Base-by-base conservation (phyloP, 2,329 filamentous ascomycete species). In the Phialophora tarda region DNA sequence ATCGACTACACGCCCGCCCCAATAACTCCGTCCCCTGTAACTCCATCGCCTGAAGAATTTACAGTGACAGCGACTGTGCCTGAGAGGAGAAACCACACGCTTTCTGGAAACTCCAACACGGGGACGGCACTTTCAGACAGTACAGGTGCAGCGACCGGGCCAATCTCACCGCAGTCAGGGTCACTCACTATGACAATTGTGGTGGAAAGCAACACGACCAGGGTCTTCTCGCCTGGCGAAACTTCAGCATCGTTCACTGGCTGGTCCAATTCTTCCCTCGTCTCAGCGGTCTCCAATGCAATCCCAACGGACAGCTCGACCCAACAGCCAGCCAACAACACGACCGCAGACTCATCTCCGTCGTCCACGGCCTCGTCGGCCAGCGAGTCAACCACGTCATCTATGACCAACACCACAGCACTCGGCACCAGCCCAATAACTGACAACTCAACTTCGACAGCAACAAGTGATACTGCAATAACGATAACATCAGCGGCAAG, bases 161-260 rank as follows among this genome's bases (percentile, higher is more conserved):
- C 57, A 50, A n/a, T 21, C n/a, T 50, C 38, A 47, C 24, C 26
- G 23, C 38, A 30, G 17, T 26, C 51, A 23, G 51, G 28, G 10
- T 14, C 55, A 24, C 51, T 67, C 23, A 67, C 65, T 30, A 66
- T 66, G 59, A 66, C 64, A 2, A 62, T 67, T 55, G 65, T 64
- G 56, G 61, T 67, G 21, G 63, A 41, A 11, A 44, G 21, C n/a
- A 65, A 65, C 17, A 51, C 47, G 17, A 50, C 57, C 11, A 51
- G 57, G 12, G 32, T 57, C 21, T 23, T 55, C 21, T 30, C 44
- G 26, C 17, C 38, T 4, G 32, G 44, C 26, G 32, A 53, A 17
- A 41, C 50, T 32, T 34, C 23, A 50, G 23, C 32, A 55, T 30
- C 44, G 14, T 30, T 28, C 28, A 57, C 34, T 21, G 51, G 26